These are phyloP conservation scores for Pythium angustatum DNA, from an alignment of 352 stramenopile genomes.

Conservation along the genomic window DNA sequence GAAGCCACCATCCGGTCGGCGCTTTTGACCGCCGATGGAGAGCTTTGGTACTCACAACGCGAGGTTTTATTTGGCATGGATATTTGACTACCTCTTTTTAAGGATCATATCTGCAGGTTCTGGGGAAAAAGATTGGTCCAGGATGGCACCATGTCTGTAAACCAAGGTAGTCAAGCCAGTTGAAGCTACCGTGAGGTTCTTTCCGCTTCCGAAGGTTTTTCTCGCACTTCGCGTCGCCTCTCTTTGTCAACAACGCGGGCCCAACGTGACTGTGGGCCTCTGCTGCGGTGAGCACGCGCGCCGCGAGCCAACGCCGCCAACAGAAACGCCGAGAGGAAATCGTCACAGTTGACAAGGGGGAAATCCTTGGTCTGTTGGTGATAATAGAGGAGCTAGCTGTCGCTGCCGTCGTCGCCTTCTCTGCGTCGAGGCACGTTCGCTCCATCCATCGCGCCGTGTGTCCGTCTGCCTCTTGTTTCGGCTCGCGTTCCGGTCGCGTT, in stretches of 20 bases:
- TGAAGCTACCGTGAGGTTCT: slow-evolving; percentile 31
- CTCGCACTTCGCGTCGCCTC: slow-evolving; percentile 5
- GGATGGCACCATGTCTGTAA: slow-evolving; percentile 19
- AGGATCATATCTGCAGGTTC: background rate
- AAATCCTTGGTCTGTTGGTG: background rate
- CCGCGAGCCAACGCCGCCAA: background rate
- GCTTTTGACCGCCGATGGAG: slow-evolving; percentile 1
- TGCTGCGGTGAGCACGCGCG: too few species aligned
- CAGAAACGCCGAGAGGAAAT: background rate
- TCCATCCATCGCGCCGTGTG: too few species aligned
- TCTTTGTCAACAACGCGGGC: background rate
- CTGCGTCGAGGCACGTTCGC: too few species aligned
- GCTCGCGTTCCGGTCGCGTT: slow-evolving; percentile 8
- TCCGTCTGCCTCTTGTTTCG: background rate
- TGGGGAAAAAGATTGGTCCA: background rate
- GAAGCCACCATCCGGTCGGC: slow-evolving; percentile 10
- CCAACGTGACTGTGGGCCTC: background rate
- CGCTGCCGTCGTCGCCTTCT: too few species aligned
- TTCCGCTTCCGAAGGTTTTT: slow-evolving; percentile 24
- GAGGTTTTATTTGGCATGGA: slow-evolving; percentile 24
- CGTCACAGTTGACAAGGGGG: background rate
- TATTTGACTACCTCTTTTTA: slow-evolving; percentile 20
- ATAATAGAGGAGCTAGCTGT: too few species aligned
- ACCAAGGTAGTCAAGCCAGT: slow-evolving; percentile 5
- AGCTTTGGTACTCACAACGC: background rate